Conservation (phyloP, 805 yeast genomes). For the Candida ipomoeae region DNA sequence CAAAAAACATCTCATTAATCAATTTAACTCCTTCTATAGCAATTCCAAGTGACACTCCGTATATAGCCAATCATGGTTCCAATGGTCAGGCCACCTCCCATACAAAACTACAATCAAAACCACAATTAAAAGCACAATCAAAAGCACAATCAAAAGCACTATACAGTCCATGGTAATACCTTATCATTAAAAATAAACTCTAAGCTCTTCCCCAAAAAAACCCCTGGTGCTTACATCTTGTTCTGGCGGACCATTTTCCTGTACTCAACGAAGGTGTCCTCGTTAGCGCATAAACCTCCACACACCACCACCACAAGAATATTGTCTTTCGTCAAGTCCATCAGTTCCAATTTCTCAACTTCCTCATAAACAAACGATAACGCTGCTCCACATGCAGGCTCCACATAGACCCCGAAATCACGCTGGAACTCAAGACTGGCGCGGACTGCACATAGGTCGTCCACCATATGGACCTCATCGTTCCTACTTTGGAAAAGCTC, state of each 20-base stretch:
- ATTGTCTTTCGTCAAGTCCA: slow-evolving; percentile 33
- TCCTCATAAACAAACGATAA: slow-evolving; percentile 48
- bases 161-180: background rate
- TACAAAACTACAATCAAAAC: too few relatives aligned
- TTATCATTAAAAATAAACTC: too few relatives aligned
- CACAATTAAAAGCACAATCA: too few relatives aligned
- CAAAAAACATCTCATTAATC: too few relatives aligned
- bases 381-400: slow-evolving; percentile 75
- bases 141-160: background rate
- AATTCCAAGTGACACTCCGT: too few relatives aligned
- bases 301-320: slow-evolving; percentile 55
- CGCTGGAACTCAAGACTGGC: slow-evolving; percentile 49
- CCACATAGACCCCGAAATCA: slow-evolving; percentile 51
- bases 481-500: slow-evolving; percentile 20
- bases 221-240: background rate
- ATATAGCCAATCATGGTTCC: too few relatives aligned
- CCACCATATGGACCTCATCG: slow-evolving; percentile 22
- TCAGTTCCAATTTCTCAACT: slow-evolving; percentile 25
- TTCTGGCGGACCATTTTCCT: slow-evolving; percentile 6
- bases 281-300: slow-evolving; percentile 35
- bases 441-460: slow-evolving; percentile 53
- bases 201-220: too few relatives aligned
- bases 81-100: too few relatives aligned
- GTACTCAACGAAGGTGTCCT: slow-evolving; percentile 14
- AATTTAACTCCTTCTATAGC: too few relatives aligned